phyloP scores from a whole-genome alignment of 139 green algal genomes.

The Deuterostichococcus epilithicus region DNA sequence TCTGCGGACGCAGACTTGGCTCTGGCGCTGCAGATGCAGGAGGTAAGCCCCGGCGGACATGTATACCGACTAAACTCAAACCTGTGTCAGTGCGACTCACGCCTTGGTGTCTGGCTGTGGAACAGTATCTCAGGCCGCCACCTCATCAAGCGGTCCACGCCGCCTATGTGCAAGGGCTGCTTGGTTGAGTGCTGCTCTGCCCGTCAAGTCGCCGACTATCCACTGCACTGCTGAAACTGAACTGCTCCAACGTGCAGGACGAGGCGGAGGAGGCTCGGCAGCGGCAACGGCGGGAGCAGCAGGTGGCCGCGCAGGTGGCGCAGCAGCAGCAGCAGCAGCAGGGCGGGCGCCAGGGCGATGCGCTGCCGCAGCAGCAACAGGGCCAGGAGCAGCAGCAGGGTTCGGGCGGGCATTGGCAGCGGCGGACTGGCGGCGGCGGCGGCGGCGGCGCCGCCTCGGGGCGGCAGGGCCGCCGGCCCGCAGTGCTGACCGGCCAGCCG shows the following conservation, averaged over 20 bases:
- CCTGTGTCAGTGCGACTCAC: too few species aligned
- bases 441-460: too few species aligned
- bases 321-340: conserved; percentile 7
- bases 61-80: background rate
- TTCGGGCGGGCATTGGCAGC: too few species aligned
- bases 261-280: conserved; percentile 3
- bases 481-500: background rate
- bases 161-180: too few species aligned
- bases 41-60: conserved; percentile 33
- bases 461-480: too few species aligned
- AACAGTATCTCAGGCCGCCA: too few species aligned
- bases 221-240: too few species aligned
- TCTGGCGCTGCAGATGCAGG: conserved; percentile 79
- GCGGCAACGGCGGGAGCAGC: conserved; percentile 11
- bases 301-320: conserved; percentile 1
- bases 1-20: conserved; percentile 69
- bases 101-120: too few species aligned
- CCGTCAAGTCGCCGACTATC: too few species aligned
- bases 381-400: background rate
- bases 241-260: conserved; percentile 28
- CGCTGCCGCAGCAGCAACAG: background rate
- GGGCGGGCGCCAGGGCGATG: conserved; percentile 6
- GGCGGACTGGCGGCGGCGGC: too few species aligned
- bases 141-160: too few species aligned
- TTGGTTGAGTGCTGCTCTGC: too few species aligned